These are phyloP conservation scores for Komagataella mondaviorum DNA, from an alignment of 805 yeast genomes.

Conservation along the genomic window DNA sequence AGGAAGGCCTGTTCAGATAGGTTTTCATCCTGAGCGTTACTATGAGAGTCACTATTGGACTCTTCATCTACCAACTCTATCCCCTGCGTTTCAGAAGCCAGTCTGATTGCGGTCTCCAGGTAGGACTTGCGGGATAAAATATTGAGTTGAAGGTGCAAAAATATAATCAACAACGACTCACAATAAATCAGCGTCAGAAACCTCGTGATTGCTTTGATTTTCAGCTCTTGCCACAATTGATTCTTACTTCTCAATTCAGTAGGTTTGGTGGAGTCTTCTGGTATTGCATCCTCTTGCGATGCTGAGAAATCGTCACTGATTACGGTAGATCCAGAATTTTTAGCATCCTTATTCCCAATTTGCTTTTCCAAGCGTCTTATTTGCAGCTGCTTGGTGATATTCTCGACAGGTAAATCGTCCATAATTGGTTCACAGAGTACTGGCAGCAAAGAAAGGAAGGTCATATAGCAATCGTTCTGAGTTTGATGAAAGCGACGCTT, in stretches of 20 bases:
- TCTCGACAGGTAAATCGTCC: constrained; percentile 54
- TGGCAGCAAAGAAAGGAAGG: constrained; percentile 72
- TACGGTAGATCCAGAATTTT: constrained; percentile 10
- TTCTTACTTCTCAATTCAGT: constrained; percentile 29
- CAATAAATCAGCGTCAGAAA: constrained; percentile 60
- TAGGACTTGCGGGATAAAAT: constrained; percentile 81
- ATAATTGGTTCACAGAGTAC: constrained; percentile 56
- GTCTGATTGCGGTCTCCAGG: constrained; percentile 58
- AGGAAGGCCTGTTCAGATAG: constrained; percentile 71
- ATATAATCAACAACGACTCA: constrained; percentile 53
- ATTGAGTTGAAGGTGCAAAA: constrained; percentile 78
- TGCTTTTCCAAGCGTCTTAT: constrained; percentile 32
- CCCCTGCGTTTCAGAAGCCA: constrained; percentile 39
- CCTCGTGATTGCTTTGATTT: constrained; percentile 60
- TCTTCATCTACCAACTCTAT: constrained; percentile 13
- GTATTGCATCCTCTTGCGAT: constrained; percentile 4
- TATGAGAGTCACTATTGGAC: constrained; percentile 5
- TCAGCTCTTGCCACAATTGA: constrained; percentile 76
- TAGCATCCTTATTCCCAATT: constrained; percentile 6
- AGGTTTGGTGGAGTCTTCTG: constrained; percentile 4
- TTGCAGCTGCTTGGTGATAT: constrained; percentile 56
- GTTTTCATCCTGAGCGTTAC: constrained; percentile 19
- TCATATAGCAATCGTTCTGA: constrained; percentile 78
- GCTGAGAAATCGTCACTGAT: constrained; percentile 26
- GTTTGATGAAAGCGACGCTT: constrained; percentile 82